These are phyloP conservation scores for Pseudovirgaria hyperparasitica DNA, from an alignment of 2,329 filamentous ascomycete genomes.

Conservation along the genomic window DNA sequence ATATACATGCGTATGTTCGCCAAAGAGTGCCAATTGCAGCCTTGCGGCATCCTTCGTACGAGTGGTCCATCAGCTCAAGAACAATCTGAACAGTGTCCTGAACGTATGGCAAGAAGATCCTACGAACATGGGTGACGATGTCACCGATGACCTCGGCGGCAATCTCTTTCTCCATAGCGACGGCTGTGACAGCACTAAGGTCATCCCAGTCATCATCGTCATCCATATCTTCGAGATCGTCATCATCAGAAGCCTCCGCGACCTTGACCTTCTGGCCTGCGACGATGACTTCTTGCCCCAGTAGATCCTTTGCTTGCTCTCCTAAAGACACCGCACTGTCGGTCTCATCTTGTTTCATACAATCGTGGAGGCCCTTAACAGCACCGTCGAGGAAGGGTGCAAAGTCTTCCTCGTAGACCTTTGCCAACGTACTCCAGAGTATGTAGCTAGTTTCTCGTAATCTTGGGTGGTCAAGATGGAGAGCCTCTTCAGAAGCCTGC, in stretches of 20 bases:
- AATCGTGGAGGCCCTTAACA: conserved; percentile 69
- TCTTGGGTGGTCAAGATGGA: conserved; percentile 76
- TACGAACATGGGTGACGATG: conserved; percentile 75
- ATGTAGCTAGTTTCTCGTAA: conserved; percentile 96
- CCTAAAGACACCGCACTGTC: conserved; percentile 66
- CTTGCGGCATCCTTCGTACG: conserved; percentile 88
- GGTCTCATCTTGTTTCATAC: conserved; percentile 78
- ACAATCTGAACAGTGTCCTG: conserved; percentile 78
- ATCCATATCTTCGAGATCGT: conserved; percentile 51
- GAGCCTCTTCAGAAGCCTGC: conserved; percentile 80
- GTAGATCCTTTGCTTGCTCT: conserved; percentile 59
- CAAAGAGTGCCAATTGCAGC: conserved; percentile 83
- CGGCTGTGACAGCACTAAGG: conserved; percentile 70
- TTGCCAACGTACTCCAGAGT: conserved; percentile 86
- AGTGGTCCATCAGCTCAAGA: conserved; percentile 70
- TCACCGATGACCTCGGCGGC: conserved; percentile 91
- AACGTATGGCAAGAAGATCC: conserved; percentile 70
- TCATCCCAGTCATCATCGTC: conserved; percentile 79
- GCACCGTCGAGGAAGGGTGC: conserved; percentile 66
- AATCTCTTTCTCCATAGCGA: conserved; percentile 94
- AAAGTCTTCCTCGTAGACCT: conserved; percentile 81
- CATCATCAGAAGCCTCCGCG: conserved; percentile 44
- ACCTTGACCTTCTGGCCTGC: conserved; percentile 80
- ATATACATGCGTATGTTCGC: conserved; percentile 86
- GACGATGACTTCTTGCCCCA: conserved; percentile 64